phyloP scores from a whole-genome alignment of 192 early-diverging fungal species.

The Podila epigama region DNA sequence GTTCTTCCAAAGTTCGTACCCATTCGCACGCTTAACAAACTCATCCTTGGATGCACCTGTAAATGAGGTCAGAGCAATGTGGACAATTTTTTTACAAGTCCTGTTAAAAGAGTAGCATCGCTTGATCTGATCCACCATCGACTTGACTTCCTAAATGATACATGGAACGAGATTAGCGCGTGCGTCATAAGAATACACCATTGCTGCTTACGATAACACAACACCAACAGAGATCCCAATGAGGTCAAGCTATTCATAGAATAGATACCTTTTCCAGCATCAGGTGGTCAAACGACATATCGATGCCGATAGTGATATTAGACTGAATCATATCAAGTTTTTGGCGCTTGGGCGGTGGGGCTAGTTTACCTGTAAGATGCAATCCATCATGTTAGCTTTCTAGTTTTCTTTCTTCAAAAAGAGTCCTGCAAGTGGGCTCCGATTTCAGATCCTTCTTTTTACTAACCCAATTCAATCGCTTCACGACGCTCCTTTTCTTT shows the following conservation, averaged over 20 bases:
- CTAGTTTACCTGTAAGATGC: conserved; percentile 21
- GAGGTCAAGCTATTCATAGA: no score
- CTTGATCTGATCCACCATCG: conserved; percentile 73
- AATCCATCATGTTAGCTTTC: neutral
- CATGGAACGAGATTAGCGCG: neutral
- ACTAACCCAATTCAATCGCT: conserved; percentile 48
- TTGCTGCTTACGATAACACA: no score
- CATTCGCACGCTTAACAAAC: conserved; percentile 52
- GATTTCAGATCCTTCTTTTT: neutral
- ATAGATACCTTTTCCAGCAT: conserved; percentile 75
- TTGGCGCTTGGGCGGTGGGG: conserved; percentile 49
- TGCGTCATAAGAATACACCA: no score
- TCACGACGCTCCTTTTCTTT: conserved; percentile 58
- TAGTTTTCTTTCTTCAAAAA: neutral
- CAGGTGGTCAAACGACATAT: conserved; percentile 78
- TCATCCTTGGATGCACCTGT: conserved; percentile 55
- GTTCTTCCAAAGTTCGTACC: conserved; percentile 62
- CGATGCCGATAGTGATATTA: conserved; percentile 73
- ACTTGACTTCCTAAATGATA: conserved; percentile 66
- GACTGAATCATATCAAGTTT: conserved; percentile 58
- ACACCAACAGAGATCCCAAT: no score
- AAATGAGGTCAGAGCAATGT: conserved; percentile 69
- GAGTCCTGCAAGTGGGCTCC: neutral
- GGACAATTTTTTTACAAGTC: conserved; percentile 54
- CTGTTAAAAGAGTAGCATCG: conserved; percentile 81